A percentile compares a stretch with the other conserved stretches of the same genome.
These are phyloP conservation scores for Diphasiastrum complanatum DNA, from an alignment of 83 land plant species.

Conservation along the genomic window DNA sequence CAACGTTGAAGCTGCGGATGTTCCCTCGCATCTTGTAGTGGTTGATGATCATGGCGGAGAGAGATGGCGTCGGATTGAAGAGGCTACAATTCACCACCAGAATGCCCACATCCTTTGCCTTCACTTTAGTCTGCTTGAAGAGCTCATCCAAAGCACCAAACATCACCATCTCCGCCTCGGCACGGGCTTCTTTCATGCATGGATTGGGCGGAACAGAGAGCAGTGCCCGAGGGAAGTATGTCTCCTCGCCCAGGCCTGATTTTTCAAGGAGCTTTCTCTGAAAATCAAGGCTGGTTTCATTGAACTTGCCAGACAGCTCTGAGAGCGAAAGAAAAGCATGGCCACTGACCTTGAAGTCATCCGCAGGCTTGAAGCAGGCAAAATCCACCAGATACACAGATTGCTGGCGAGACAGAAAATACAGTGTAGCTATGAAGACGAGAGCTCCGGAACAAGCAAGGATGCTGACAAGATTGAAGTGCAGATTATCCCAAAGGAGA, in stretches of 20 bases:
- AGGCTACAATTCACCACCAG: constrained; percentile 33
- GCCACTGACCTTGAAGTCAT: constrained; percentile 38
- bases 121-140: constrained; percentile 21
- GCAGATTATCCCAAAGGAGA: constrained; percentile 19
- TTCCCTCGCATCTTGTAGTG: constrained; percentile 33
- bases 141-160: constrained; percentile 32
- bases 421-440: constrained; percentile 24
- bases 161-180: constrained; percentile 33
- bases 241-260: constrained; percentile 43
- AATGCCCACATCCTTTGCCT: constrained; percentile 26
- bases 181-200: constrained; percentile 20
- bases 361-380: constrained; percentile 57
- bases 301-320: constrained; percentile 17
- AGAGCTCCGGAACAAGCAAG: constrained; percentile 14
- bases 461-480: not conserved
- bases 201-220: constrained; percentile 23
- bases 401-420: constrained; percentile 54
- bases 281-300: constrained; percentile 35
- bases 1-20: constrained; percentile 26
- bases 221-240: constrained; percentile 39
- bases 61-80: constrained; percentile 21
- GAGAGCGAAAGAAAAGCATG: constrained; percentile 31
- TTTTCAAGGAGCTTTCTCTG: constrained; percentile 40
- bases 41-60: constrained; percentile 34
- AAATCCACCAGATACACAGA: constrained; percentile 74